phyloP scores from a whole-genome alignment of 805 yeast species.

The Wickerhamomyces xylosicus region DNA sequence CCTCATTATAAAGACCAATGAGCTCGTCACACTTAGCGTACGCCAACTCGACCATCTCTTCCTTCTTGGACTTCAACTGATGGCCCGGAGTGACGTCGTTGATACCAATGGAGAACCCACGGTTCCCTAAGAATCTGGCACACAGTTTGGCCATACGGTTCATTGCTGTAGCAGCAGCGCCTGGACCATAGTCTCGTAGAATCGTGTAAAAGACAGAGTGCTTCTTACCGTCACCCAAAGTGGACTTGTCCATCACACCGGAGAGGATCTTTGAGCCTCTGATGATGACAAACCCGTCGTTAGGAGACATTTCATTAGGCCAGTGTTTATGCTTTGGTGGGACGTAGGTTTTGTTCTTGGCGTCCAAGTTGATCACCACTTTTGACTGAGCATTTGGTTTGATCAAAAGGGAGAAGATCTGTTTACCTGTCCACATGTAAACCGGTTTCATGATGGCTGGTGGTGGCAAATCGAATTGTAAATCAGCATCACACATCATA shows the following conservation, averaged over 20 bases:
- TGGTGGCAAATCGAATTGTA: constrained; percentile 89
- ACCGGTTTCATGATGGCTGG: constrained; percentile 89
- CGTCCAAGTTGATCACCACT: constrained; percentile 84
- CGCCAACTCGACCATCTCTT: constrained; percentile 81
- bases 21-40: constrained; percentile 86
- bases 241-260: constrained; percentile 96
- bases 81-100: constrained; percentile 92
- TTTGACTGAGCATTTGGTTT: constrained; percentile 69
- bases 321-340: constrained; percentile 57
- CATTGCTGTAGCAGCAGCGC: constrained; percentile 93
- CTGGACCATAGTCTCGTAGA: constrained; percentile 92
- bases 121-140: constrained; percentile 87
- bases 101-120: constrained; percentile 97
- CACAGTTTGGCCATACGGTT: constrained; percentile 98
- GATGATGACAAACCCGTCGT: constrained; percentile 88
- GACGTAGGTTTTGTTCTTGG: constrained; percentile 80
- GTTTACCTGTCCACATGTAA: constrained; percentile 95
- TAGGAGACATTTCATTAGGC: constrained; percentile 93
- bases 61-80: constrained; percentile 68
- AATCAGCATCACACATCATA: constrained; percentile 91
- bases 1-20: constrained; percentile 66
- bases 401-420: constrained; percentile 80
- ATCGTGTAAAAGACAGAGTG: constrained; percentile 94
- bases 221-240: constrained; percentile 96
- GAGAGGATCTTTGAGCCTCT: constrained; percentile 81